phyloP scores from a whole-genome alignment of 129 eudicot genomes.

The Flaveria sonorensis region DNA sequence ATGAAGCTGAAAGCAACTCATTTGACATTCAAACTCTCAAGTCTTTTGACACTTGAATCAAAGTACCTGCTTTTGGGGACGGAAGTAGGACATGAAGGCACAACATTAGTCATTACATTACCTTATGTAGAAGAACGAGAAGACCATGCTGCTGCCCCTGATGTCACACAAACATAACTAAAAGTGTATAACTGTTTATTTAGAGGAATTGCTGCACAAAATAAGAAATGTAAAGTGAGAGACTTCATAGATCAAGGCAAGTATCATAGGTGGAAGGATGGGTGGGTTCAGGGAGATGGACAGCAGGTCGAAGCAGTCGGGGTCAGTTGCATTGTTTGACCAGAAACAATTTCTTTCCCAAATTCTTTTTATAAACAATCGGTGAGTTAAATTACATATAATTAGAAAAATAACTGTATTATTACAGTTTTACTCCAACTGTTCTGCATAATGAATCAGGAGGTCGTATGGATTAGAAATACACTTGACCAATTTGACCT shows the following conservation, averaged over 20 bases:
- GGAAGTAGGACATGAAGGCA: background rate
- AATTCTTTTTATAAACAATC: background rate
- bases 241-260: background rate
- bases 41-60: slow-evolving; percentile 8
- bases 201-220: slow-evolving; percentile 72
- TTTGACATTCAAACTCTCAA: background rate
- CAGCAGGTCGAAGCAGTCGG: background rate
- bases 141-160: slow-evolving; percentile 83
- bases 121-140: slow-evolving; percentile 68
- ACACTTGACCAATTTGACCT: background rate
- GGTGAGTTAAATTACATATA: background rate
- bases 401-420: background rate
- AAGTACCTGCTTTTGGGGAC: slow-evolving; percentile 3
- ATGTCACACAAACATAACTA: slow-evolving; percentile 84
- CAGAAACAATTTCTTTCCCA: background rate
- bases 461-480: background rate
- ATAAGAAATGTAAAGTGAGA: slow-evolving; percentile 1
- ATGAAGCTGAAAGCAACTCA: background rate
- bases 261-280: background rate
- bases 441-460: background rate
- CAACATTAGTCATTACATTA: slow-evolving; percentile 29
- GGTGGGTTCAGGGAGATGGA: background rate
- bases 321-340: background rate
- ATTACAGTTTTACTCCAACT: background rate
- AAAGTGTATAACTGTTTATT: slow-evolving; percentile 83